Evolutionary conservation across 2,329 filamentous ascomycete species (phyloP), one percentile per base, ranked within the genome.

Genomic region (Cercospora zeae-maydis): DNA sequence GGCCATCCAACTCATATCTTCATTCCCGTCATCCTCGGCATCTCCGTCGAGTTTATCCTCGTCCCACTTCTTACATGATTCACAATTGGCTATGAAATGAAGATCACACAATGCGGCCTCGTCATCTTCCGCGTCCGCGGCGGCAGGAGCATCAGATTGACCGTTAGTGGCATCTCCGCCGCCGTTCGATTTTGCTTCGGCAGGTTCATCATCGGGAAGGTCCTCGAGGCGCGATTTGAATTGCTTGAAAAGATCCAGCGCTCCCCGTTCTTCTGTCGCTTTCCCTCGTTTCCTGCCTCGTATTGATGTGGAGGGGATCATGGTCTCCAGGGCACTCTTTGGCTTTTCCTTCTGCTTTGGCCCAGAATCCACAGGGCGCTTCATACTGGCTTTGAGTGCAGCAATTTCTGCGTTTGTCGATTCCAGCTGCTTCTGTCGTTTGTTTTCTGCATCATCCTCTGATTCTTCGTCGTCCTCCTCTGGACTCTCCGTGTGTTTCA

Each of bases 21-120:
- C 80, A 14, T 81, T 79, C 2, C 78, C 77, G 2, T 77, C 75
- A 54, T 86, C 86, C 11, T 67, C 66, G 2, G 62, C 67, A 11
- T 81, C 80, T 36, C 84, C 86, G 58, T 88, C 86, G 34, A 82
- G 83, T 19, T 83, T 83, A 39, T 84, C 80, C 27, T 86, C 88
- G 66, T 96, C 90, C 92, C 93, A 96, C 0, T 88, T 85, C 63
- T 86, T 87, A 76, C 95, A 98, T 49, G 92, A 96, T 74, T 96
- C 92, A 76, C 95, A 99, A 71, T 96, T 91, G 54, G 90, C 90
- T 66, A 99, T 96, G 76, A 98, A 99, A 75, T 99, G 95, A 36
- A 99, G 79, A 75, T 98, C 95, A 73, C 95, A 99, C 3, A 96
- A 82, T 55, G 83, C 83, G 2, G 86, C 88, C 74, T 96, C 91